These are phyloP conservation scores for Chiua sp. DNA, from an alignment of 1,284 basidiomycete species.

Conservation along the genomic window DNA sequence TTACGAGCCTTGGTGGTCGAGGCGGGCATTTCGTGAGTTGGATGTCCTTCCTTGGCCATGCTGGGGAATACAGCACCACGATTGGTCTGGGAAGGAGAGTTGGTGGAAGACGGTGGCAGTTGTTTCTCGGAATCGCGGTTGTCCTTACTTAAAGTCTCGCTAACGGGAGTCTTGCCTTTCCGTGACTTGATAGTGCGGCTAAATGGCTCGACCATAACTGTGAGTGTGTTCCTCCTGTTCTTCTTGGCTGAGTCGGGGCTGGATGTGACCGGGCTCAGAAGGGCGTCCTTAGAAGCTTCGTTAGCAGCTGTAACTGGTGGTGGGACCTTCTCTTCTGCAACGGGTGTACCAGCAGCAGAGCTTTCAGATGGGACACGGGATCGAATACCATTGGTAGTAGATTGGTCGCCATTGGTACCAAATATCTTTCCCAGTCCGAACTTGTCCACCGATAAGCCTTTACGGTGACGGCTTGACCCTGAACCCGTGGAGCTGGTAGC, in stretches of 20 bases:
- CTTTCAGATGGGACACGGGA: slow-evolving; percentile 50
- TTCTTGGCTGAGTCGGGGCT: slow-evolving; percentile 51
- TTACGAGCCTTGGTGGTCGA: slow-evolving; percentile 76
- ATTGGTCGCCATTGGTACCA: slow-evolving; percentile 39
- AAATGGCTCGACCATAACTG: slow-evolving; percentile 82
- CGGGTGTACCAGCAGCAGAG: slow-evolving; percentile 33
- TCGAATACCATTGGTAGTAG: slow-evolving; percentile 30
- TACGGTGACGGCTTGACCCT: slow-evolving; percentile 57
- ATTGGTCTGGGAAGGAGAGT: slow-evolving; percentile 31
- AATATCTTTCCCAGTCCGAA: slow-evolving; percentile 76
- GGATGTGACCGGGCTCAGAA: slow-evolving; percentile 41
- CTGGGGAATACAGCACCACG: slow-evolving; percentile 34
- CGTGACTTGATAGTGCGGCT: slow-evolving; percentile 61
- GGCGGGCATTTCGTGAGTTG: slow-evolving; percentile 54
- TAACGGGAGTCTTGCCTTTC: slow-evolving; percentile 44
- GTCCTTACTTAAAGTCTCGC: slow-evolving; percentile 40
- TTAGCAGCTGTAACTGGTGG: slow-evolving; percentile 1
- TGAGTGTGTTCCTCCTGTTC: slow-evolving; percentile 78
- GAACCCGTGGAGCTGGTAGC: slow-evolving; percentile 42
- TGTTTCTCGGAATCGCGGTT: slow-evolving; percentile 40
- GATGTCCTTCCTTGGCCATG: slow-evolving; percentile 32
- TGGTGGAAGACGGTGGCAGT: slow-evolving; percentile 30
- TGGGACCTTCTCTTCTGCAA: slow-evolving; percentile 26
- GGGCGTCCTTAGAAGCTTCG: slow-evolving; percentile 29
- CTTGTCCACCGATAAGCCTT: slow-evolving; percentile 74